Percentiles rank a stretch among this genome's conserved stretches.
These are phyloP conservation scores for Rhizopogon sp. DNA, from an alignment of 768 basidiomycete genomes.

Conservation along the genomic window DNA sequence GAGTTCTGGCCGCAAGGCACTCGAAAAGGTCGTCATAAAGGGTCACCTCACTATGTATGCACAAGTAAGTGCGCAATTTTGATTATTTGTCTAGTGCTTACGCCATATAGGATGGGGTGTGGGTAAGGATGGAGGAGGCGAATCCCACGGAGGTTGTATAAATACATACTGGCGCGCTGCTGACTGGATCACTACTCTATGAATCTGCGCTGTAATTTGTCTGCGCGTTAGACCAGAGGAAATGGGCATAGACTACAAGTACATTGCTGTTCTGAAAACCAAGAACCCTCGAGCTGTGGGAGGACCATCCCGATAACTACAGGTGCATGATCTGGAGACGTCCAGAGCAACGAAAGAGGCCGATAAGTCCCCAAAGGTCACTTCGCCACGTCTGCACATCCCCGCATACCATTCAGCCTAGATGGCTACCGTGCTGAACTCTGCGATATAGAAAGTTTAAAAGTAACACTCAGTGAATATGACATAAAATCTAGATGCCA, in stretches of 20 bases:
- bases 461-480: too few species aligned
- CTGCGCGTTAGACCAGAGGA: background rate
- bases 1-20: slow-evolving; percentile 30
- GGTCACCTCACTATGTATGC: slow-evolving; percentile 52
- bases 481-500: too few species aligned
- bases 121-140: slow-evolving; percentile 22
- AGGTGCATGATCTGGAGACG: too few species aligned
- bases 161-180: background rate
- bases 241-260: background rate
- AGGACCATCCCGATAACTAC: too few species aligned
- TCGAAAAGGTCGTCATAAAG: slow-evolving; percentile 41
- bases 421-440: too few species aligned
- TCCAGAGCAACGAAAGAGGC: too few species aligned
- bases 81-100: background rate
- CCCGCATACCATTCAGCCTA: too few species aligned
- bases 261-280: too few species aligned
- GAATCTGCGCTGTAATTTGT: background rate
- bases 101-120: slow-evolving; percentile 15
- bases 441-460: too few species aligned
- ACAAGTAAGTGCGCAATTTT: slow-evolving; percentile 26
- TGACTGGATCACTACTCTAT: background rate
- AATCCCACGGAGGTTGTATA: background rate
- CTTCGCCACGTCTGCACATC: too few species aligned
- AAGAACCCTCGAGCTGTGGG: too few species aligned
- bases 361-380: too few species aligned